Evolutionary conservation across 768 basidiomycete species (phyloP), one percentile per base, ranked within the genome.

Genomic region (Filobasidium wieringae): DNA sequence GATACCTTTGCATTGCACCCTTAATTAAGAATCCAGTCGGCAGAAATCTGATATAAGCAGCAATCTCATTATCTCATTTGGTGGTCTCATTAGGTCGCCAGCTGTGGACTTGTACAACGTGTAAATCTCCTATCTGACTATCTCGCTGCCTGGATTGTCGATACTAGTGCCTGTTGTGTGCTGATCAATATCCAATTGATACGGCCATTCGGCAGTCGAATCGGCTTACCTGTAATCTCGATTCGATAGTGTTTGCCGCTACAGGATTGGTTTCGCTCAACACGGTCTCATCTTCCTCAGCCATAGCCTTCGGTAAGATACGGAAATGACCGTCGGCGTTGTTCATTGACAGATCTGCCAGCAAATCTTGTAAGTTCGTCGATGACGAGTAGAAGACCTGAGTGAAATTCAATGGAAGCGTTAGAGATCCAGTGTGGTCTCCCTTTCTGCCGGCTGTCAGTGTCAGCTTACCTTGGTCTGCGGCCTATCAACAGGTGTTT

Each of bases 341-440:
- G 50, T 58, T 47, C 22, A 19, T 53, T n/a, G 57, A 52, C 9
- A 58, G 29, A 26, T 58, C 57, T 24, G 50, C 57, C n/a, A 58
- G 51, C 7, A 58, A 22, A 49, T 58, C 57, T 15, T 49, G 49
- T 1, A 58, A 22, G 33, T 58, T 50, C 2, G 11, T 26, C 29
- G 51, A 51, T 22, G 50, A 30, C 29, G 57, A 58, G 40, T 58
- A 58, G 40, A 58, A 58, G 24, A 58, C 51, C 57, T 58, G 31
- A 9, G n/a, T n/a, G n/a, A 11, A 2, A 33, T 3, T 15, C 5
- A 2, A 22, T 24, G 12, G 12, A 27, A 26, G 22, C 9, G 8
- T 3, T 30, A n/a, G 39, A 27, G 39, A 5, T 22, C 14, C 7
- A 45, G 33, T 17, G n/a, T 24, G 4, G 14, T 1, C 9, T 30